These are phyloP conservation scores for Xylaria palmicola DNA, from an alignment of 495 filamentous ascomycete genomes.

Conservation along the genomic window DNA sequence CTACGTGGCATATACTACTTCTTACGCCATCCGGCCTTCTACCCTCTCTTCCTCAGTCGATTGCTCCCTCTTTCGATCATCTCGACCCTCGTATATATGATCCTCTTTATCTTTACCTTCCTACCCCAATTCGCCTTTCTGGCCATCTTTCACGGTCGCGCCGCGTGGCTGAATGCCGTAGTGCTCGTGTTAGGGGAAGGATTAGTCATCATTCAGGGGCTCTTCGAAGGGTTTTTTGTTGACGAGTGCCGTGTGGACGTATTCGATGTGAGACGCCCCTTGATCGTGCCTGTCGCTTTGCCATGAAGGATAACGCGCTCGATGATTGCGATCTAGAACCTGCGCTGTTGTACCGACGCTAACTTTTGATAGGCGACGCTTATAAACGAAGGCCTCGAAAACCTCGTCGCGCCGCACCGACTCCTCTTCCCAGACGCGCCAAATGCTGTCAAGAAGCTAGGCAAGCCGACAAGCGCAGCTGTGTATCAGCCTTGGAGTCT, in stretches of 20 bases:
- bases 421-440: conserved; percentile 61
- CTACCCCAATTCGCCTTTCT: conserved; percentile 80
- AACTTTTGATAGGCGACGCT: conserved; percentile 39
- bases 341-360: not conserved
- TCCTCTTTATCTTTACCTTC: conserved; percentile 85
- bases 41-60: conserved; percentile 66
- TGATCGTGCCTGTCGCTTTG: conserved; percentile 15
- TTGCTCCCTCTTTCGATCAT: conserved; percentile 69
- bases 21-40: conserved; percentile 60
- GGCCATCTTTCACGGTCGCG: conserved; percentile 79
- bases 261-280: conserved; percentile 68
- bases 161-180: conserved; percentile 72
- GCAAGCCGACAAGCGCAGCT: conserved; percentile 68
- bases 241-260: conserved; percentile 85
- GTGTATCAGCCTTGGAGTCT: conserved; percentile 67
- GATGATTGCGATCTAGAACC: not conserved
- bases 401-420: conserved; percentile 68
- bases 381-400: conserved; percentile 49
- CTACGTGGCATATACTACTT: conserved; percentile 76
- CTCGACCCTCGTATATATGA: conserved; percentile 66
- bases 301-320: not conserved
- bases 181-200: conserved; percentile 81
- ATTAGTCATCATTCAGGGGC: conserved; percentile 70
- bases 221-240: conserved; percentile 79
- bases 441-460: conserved; percentile 68